These are phyloP conservation scores for Epichloe elymi DNA, from an alignment of 2,329 filamentous ascomycete species.

Conservation along the genomic window DNA sequence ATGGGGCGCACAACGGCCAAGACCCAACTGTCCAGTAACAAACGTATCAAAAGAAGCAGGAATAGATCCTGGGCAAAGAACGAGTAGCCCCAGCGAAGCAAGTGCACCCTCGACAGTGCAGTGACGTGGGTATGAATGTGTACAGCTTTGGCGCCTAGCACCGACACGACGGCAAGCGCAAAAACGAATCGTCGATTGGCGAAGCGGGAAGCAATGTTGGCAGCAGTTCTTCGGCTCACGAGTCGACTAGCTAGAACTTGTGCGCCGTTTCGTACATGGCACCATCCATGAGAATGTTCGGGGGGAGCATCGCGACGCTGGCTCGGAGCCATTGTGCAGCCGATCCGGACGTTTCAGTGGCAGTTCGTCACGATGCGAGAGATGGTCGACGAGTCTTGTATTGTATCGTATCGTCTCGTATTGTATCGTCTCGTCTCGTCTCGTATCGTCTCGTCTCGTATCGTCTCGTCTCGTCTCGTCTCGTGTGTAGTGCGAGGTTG, in stretches of 20 bases:
- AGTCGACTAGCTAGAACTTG: not conserved
- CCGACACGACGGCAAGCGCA: conserved; percentile 14
- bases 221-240: not conserved
- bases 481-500: not conserved
- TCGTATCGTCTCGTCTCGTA: not conserved
- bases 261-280: not conserved
- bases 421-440: not conserved
- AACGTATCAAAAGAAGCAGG: conserved; percentile 16
- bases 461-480: not conserved
- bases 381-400: not conserved
- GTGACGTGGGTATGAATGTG: conserved; percentile 18
- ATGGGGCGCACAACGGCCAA: conserved; percentile 3
- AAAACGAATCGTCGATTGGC: conserved; percentile 18
- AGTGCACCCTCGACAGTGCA: conserved; percentile 13
- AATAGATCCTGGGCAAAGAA: conserved; percentile 21
- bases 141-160: conserved; percentile 15
- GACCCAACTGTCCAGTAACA: conserved; percentile 15
- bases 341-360: not conserved
- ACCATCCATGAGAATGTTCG: not conserved
- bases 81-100: conserved; percentile 19
- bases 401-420: not conserved
- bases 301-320: not conserved
- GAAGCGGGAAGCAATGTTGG: conserved; percentile 7
- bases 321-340: not conserved
- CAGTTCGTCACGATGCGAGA: not conserved